Conservation (phyloP, 2,329 filamentous ascomycete species). For the Epichloe gansuensis region DNA sequence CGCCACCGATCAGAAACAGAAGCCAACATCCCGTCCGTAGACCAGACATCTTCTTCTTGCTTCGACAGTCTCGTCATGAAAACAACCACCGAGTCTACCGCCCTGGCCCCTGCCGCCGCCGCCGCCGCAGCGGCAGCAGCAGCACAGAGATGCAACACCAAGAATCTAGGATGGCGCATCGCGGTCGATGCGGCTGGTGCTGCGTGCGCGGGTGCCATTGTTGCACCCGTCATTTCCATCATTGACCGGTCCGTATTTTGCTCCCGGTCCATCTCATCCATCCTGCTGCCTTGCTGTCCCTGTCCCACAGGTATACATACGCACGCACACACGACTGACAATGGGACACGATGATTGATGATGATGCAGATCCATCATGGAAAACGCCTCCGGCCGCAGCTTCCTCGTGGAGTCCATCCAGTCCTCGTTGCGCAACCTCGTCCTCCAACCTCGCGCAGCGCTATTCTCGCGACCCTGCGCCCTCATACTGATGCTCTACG, state of each 20-base stretch:
- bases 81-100: background rate
- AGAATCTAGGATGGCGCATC: constrained; percentile 53
- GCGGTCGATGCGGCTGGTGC: constrained; percentile 58
- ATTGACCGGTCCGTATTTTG: constrained; percentile 66
- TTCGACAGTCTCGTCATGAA: background rate
- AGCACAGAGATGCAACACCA: constrained; percentile 53
- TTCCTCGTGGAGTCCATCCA: constrained; percentile 47
- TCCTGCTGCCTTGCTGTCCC: too few relatives aligned
- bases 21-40: background rate
- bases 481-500: constrained; percentile 66
- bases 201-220: constrained; percentile 55
- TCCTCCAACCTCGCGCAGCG: constrained; percentile 47
- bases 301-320: too few relatives aligned
- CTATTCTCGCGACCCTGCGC: constrained; percentile 53
- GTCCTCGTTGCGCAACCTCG: constrained; percentile 41
- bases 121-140: background rate
- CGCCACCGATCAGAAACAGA: background rate
- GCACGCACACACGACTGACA: too few relatives aligned
- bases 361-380: constrained; percentile 54
- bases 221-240: constrained; percentile 74
- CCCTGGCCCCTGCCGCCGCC: background rate
- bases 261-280: background rate
- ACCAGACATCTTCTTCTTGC: too few relatives aligned
- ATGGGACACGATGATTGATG: background rate
- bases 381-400: constrained; percentile 61